Conservation (phyloP, 2,329 filamentous ascomycete species). For the Alternaria viburni region DNA sequence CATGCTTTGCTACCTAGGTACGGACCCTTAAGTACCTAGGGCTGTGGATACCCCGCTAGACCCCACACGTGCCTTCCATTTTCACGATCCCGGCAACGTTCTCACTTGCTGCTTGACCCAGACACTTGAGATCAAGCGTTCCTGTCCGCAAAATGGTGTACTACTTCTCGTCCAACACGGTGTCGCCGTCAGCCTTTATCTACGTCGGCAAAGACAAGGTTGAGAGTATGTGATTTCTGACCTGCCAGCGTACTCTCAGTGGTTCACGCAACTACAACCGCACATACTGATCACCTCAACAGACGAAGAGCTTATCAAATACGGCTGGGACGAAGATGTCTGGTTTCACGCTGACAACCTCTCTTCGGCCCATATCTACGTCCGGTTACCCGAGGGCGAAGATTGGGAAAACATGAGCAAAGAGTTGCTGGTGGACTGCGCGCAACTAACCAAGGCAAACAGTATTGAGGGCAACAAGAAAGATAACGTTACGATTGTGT, state of each 20-base stretch:
- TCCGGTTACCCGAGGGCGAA: constrained; percentile 79
- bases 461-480: constrained; percentile 99
- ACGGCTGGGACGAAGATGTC: constrained; percentile 93
- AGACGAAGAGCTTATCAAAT: constrained; percentile 97
- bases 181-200: constrained; percentile 82
- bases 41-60: constrained; percentile 30
- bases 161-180: constrained; percentile 89
- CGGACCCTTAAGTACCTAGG: constrained; percentile 3
- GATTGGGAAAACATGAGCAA: constrained; percentile 82
- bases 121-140: background rate
- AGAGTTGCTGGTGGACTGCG: constrained; percentile 81
- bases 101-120: background rate
- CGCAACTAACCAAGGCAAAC: constrained; percentile 98
- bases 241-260: background rate
- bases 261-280: background rate
- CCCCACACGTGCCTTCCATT: constrained; percentile 37
- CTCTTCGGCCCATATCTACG: constrained; percentile 94
- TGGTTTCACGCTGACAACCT: constrained; percentile 99
- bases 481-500: constrained; percentile 94
- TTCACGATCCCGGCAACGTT: constrained; percentile 23
- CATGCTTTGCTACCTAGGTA: background rate
- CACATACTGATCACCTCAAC: background rate
- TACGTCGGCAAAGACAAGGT: constrained; percentile 99
- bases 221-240: constrained; percentile 72
- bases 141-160: constrained; percentile 73